These are phyloP conservation scores for Uromyces viciae-fabae DNA, from an alignment of 1,284 basidiomycete genomes.

Conservation along the genomic window DNA sequence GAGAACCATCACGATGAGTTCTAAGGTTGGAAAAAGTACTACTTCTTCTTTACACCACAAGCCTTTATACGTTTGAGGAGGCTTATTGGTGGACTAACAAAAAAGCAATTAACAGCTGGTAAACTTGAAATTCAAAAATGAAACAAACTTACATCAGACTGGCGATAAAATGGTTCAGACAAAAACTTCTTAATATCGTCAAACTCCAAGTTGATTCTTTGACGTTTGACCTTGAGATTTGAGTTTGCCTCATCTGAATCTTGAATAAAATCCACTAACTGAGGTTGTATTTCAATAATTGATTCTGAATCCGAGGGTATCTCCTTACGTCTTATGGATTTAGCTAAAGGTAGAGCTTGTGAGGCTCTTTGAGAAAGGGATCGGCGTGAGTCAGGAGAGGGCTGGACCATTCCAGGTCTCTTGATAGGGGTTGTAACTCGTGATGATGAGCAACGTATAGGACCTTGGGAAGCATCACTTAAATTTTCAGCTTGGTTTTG, in stretches of 20 bases:
- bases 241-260: background rate
- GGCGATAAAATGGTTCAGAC: background rate
- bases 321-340: too few species aligned
- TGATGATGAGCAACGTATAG: background rate
- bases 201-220: background rate
- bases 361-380: background rate
- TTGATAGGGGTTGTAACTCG: background rate
- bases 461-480: background rate
- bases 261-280: background rate
- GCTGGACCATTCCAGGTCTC: background rate
- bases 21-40: background rate
- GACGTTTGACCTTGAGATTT: background rate
- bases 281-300: background rate
- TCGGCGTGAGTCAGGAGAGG: background rate
- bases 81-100: background rate
- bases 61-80: background rate
- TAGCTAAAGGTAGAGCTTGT: too few species aligned
- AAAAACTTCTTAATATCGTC: background rate
- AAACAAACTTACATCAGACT: background rate
- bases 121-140: background rate
- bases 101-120: background rate
- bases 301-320: too few species aligned
- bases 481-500: background rate
- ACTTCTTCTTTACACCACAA: background rate
- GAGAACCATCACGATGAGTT: constrained; percentile 5